These are phyloP conservation scores for Telopea speciosissima DNA, from an alignment of 177 flowering plant genomes.

Conservation along the genomic window DNA sequence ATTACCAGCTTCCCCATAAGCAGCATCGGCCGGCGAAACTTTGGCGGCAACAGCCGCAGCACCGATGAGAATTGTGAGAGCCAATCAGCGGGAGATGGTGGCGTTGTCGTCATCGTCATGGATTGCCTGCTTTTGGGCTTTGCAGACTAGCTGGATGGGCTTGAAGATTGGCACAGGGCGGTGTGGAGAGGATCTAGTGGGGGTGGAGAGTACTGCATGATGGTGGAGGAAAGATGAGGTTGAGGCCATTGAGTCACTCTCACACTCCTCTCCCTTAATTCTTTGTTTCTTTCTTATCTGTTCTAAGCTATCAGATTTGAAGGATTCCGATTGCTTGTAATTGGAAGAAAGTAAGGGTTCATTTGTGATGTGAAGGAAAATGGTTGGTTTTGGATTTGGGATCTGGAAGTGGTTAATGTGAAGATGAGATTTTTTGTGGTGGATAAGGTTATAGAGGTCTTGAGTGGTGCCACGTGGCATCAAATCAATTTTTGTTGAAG, in stretches of 20 bases:
- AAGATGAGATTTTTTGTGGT: too few relatives aligned
- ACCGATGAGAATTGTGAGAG: conserved; percentile 80
- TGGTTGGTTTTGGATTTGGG: conserved; percentile 37
- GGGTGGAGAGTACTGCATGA: conserved; percentile 52
- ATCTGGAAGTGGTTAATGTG: conserved; percentile 26
- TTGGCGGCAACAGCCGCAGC: conserved; percentile 81
- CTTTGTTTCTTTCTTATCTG: conserved; percentile 2
- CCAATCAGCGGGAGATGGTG: conserved; percentile 65
- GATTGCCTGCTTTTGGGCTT: conserved; percentile 53
- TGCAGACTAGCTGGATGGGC: conserved; percentile 48
- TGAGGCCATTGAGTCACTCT: conserved; percentile 52
- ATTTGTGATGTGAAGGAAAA: conserved; percentile 26
- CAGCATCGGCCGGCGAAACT: conserved; percentile 94
- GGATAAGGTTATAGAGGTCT: conserved; percentile 10
- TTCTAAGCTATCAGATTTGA: neutral
- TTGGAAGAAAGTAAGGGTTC: neutral
- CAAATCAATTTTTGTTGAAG: neutral
- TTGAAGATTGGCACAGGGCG: conserved; percentile 33
- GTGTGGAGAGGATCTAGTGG: conserved; percentile 30
- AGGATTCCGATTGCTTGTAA: neutral
- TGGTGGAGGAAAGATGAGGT: conserved; percentile 88
- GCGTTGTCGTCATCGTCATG: conserved; percentile 25
- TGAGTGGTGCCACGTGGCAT: conserved; percentile 37
- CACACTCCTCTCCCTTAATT: conserved; percentile 1
- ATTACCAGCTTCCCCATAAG: conserved; percentile 89